Base-by-base conservation (phyloP, 352 stramenopile genomes). In the Phytophthora citrophthora region DNA sequence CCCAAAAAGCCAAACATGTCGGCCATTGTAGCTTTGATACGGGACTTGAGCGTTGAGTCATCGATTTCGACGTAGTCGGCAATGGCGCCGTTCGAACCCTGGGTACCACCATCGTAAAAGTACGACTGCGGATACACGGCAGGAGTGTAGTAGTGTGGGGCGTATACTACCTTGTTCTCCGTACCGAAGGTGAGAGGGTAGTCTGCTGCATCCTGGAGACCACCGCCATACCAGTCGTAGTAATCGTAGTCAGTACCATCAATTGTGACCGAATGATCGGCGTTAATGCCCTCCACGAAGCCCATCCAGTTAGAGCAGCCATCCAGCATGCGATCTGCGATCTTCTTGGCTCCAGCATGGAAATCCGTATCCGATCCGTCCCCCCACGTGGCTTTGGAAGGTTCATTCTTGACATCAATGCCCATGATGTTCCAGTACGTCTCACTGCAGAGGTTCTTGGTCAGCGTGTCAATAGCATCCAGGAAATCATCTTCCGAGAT, bases 1-100 rank as follows among this genome's bases (percentile, higher is more conserved):
- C 60, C 69, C 43, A 93, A 60, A 54, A 81, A 90, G 12, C 82
- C 82, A 69, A 91, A 89, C 85, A 93, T 91, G 46, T 86, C 70
- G 29, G 77, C 62, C 53, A 87, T 86, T 31, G 85, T 86, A 3
- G 48, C 82, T 51, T 79, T 76, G 15, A 93, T 67, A 2, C 75
- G 81, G 5, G 46, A 26, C 5, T 76, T 70, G 1, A 93, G 55
- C 3, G 68, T 79, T 23, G 67, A 61, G 50, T 90, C 69, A 34
- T 75, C 66, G 15, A 93, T 61, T 46, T 93, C 85, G 2, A 81
- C 70, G 41, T 86, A 83, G 20, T 70, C 76, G 3, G 67, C 12
- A 16, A 85, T 73, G 0, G 60, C 76, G 18, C 69, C 71, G 5
- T 58, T 68, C 6, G 61, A 57, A 7, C 48, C 70, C 5, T 75